Base-by-base conservation (phyloP, 2,329 filamentous ascomycete species). In the Teratosphaeria zuluensis region DNA sequence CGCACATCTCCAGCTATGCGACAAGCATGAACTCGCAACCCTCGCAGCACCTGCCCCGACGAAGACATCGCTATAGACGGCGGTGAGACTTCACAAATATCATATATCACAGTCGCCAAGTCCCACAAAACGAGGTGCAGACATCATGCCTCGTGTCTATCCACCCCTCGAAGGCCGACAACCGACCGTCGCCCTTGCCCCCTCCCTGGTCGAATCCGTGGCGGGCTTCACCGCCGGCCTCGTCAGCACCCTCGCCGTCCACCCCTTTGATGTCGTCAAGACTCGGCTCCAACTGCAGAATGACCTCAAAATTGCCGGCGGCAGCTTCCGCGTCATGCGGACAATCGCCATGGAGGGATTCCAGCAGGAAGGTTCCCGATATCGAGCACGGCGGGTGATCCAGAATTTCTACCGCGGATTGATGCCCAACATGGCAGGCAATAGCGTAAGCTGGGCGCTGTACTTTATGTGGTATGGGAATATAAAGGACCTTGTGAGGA, bases 181-280 rank as follows among this genome's bases (percentile, higher is more conserved):
- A 55, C 67, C 73, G 58, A 72, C 74, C 63, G 74, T 82, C 73
- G 83, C 81, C 75, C 78, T 88, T 71, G 87, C 88, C 69, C 84
- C 89, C 75, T 90, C 88, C 67, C 75, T 89, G 70, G 83, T 96
- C 75, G 94, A 97, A 81, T 87, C 88, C 69, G 80, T 92, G 72
- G 90, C 94, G 62, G 94, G 94, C 67, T 87, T 99, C 74, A 88
- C 87, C 64, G 94, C 94, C 60, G 94, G 94, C 62, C 82, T 90
- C 58, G 82, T 91, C 66, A 88, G 92, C 56, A 97, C 94, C 28
- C 80, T 97, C 54, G 86, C 85, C 58, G 88, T 94, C 56, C 92
- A 97, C 72, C 94, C 94, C 33, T 84, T 99, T 61, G 94, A 99
- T 76, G 86, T 99, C 63, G 86, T 97, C 72, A 99, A 99, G 80